Conservation (phyloP, 139 green algal species). For the Closterium sp. region DNA sequence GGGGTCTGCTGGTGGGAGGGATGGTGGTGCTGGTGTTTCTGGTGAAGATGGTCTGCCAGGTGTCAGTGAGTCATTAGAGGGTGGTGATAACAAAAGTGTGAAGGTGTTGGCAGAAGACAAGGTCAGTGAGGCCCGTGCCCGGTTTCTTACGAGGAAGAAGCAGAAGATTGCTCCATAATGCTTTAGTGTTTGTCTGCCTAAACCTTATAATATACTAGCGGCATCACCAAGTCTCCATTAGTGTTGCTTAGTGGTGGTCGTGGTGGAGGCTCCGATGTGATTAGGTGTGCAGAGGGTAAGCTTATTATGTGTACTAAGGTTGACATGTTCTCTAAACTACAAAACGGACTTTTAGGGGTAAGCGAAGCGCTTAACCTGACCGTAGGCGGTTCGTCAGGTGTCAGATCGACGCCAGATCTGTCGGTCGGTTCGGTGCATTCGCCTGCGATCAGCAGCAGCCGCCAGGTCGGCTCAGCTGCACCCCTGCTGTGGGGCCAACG, state of each 20-base stretch:
- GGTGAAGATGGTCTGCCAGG: neutral
- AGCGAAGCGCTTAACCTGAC: neutral
- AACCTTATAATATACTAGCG: no score
- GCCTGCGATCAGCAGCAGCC: neutral
- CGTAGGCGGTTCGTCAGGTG: neutral
- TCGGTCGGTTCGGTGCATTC: no score
- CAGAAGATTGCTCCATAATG: neutral
- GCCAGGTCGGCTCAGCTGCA: neutral
- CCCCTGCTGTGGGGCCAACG: neutral
- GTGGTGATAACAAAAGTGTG: neutral
- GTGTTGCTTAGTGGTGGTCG: no score
- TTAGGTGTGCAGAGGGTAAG: neutral
- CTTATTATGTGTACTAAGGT: neutral
- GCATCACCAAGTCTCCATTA: no score
- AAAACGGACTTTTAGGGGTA: neutral
- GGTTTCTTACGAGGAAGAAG: neutral
- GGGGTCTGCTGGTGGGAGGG: neutral
- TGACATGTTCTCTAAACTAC: neutral
- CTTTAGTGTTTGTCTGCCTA: no score
- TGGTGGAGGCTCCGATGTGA: no score
- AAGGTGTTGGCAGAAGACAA: neutral
- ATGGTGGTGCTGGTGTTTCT: neutral
- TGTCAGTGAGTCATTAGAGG: neutral
- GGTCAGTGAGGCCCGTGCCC: neutral
- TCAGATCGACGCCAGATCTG: neutral